Conservation (phyloP, 495 filamentous ascomycete species). For the Venustampulla echinocandica region DNA sequence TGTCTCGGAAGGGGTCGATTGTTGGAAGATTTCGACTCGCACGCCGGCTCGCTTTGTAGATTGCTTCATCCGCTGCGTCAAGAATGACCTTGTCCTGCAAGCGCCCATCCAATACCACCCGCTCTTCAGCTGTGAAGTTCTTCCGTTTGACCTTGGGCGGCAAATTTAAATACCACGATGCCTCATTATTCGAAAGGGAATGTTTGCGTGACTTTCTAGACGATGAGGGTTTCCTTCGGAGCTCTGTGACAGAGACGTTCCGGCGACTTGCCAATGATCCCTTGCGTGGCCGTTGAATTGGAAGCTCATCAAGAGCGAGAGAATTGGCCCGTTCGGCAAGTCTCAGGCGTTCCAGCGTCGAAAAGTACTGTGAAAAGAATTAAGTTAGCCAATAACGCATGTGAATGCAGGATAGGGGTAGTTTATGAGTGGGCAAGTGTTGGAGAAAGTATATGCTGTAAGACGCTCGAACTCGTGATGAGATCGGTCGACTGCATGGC, state of each 20-base stretch:
- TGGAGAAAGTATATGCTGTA: not conserved
- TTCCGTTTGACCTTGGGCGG: slow-evolving; percentile 63
- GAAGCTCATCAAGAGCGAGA: slow-evolving; percentile 18
- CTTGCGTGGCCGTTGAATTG: slow-evolving; percentile 14
- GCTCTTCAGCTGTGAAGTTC: slow-evolving; percentile 68
- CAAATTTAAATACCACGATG: slow-evolving; percentile 60
- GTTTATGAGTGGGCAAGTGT: not conserved
- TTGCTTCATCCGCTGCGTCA: slow-evolving; percentile 62
- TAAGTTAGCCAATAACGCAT: too few species aligned
- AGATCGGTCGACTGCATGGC: slow-evolving; percentile 10
- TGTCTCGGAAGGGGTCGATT: slow-evolving; percentile 19
- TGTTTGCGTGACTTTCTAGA: slow-evolving; percentile 11
- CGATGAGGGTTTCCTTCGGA: slow-evolving; percentile 12
- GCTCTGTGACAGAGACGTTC: slow-evolving; percentile 19
- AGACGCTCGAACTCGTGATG: not conserved
- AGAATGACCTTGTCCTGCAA: slow-evolving; percentile 50
- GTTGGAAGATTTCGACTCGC: slow-evolving; percentile 29
- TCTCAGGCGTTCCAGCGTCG: slow-evolving; percentile 54
- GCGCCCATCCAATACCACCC: slow-evolving; percentile 48
- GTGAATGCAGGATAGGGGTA: not conserved
- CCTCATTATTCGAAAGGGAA: slow-evolving; percentile 37
- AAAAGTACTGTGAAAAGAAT: slow-evolving; percentile 70
- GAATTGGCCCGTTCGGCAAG: slow-evolving; percentile 42
- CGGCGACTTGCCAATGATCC: slow-evolving; percentile 20
- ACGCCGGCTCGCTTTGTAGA: slow-evolving; percentile 42